phyloP scores from a whole-genome alignment of 805 yeast genomes.

The Dipodascus albidus region DNA sequence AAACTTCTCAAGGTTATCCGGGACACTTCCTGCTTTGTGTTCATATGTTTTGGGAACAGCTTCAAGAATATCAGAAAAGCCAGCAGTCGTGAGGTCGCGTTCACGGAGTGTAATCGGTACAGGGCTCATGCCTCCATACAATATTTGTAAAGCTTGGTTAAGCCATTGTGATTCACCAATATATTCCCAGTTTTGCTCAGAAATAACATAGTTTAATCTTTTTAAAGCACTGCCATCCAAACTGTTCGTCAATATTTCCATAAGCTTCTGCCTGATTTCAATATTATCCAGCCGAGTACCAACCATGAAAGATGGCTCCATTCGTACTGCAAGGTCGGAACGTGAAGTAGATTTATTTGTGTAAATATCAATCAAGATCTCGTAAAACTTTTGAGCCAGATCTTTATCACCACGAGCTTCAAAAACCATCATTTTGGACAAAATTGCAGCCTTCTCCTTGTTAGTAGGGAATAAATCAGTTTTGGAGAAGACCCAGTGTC shows the following conservation, averaged over 20 bases:
- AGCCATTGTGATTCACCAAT: slow-evolving; percentile 91
- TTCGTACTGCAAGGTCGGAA: slow-evolving; percentile 81
- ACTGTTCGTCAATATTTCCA: slow-evolving; percentile 68
- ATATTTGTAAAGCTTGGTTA: slow-evolving; percentile 79
- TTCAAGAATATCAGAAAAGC: slow-evolving; percentile 17
- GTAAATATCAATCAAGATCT: slow-evolving; percentile 78
- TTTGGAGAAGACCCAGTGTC: slow-evolving; percentile 81
- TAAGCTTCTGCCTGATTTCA: slow-evolving; percentile 58
- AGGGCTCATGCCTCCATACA: slow-evolving; percentile 65
- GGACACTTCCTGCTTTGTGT: slow-evolving; percentile 7
- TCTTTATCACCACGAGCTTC: slow-evolving; percentile 81
- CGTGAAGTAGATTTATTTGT: slow-evolving; percentile 66
- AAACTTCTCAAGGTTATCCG: slow-evolving; percentile 25
- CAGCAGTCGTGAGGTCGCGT: slow-evolving; percentile 11
- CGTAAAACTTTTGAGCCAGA: slow-evolving; percentile 66
- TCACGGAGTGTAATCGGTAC: slow-evolving; percentile 12
- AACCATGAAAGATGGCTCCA: slow-evolving; percentile 93
- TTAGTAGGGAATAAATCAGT: slow-evolving; percentile 83
- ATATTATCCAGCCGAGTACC: slow-evolving; percentile 83
- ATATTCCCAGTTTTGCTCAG: slow-evolving; percentile 96
- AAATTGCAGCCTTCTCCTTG: slow-evolving; percentile 90
- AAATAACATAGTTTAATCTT: slow-evolving; percentile 73
- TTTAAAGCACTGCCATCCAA: slow-evolving; percentile 68
- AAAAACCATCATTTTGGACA: slow-evolving; percentile 87
- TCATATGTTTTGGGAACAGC: slow-evolving; percentile 16